A percentile compares a stretch with the other conserved stretches of the same genome.
Conservation (phyloP, 1,139 yeast species). For the Zygoascus sp. region DNA sequence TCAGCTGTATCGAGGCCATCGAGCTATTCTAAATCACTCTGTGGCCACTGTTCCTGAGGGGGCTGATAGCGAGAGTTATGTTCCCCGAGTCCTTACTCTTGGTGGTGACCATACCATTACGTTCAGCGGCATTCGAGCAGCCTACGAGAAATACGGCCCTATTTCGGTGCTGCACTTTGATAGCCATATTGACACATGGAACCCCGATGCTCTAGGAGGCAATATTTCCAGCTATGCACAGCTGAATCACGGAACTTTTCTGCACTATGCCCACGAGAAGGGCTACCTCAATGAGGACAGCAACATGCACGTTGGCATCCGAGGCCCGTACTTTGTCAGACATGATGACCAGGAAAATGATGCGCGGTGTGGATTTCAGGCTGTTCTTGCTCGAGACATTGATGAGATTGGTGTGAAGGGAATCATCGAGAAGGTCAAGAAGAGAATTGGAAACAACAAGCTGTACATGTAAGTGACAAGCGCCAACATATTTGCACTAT, state of each 20-base stretch:
- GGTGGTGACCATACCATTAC: slow-evolving; percentile 80
- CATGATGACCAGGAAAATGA: slow-evolving; percentile 56
- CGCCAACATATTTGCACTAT: too few relatives aligned
- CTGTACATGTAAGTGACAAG: slow-evolving; percentile 46
- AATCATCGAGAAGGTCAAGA: slow-evolving; percentile 54
- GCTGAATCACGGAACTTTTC: slow-evolving; percentile 72
- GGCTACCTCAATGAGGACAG: slow-evolving; percentile 45
- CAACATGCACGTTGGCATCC: slow-evolving; percentile 64
- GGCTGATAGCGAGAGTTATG: not conserved
- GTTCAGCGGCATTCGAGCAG: slow-evolving; percentile 62
- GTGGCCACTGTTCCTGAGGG: not conserved
- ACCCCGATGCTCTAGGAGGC: slow-evolving; percentile 72
- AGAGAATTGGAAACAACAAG: slow-evolving; percentile 53
- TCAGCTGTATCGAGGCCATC: slow-evolving; percentile 61
- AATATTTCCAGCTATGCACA: slow-evolving; percentile 36
- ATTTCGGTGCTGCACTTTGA: slow-evolving; percentile 69
- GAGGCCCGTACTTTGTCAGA: slow-evolving; percentile 45
- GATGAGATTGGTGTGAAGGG: slow-evolving; percentile 43
- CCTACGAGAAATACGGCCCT: slow-evolving; percentile 55
- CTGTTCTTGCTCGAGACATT: slow-evolving; percentile 65
- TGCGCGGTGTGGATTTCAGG: slow-evolving; percentile 55
- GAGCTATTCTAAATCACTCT: slow-evolving; percentile 54
- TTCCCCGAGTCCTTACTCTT: slow-evolving; percentile 45
- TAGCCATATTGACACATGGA: slow-evolving; percentile 70
- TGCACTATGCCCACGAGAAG: slow-evolving; percentile 61